Evolutionary conservation across 1,284 basidiomycete genomes (phyloP).

Genomic region (Ceratorhiza oryzae-sativae): DNA sequence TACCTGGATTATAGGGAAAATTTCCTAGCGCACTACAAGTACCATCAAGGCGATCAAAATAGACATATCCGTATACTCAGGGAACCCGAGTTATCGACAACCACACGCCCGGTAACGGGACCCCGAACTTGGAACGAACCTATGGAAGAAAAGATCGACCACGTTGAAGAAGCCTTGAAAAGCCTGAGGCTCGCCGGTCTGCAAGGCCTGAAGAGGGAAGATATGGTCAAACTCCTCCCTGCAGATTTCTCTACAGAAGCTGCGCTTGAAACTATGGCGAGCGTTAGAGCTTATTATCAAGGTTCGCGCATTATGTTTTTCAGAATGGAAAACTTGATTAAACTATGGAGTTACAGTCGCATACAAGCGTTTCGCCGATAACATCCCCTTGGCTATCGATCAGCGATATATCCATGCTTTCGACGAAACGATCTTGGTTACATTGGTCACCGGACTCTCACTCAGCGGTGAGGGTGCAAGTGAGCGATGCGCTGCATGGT

Average conservation of each 20-base stretch:
- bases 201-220: slow-evolving; percentile 18
- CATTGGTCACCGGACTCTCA: slow-evolving; percentile 54
- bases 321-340: not conserved
- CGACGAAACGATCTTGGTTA: slow-evolving; percentile 50
- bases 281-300: slow-evolving; percentile 44
- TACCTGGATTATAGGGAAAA: slow-evolving; percentile 37
- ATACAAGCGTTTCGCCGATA: slow-evolving; percentile 49
- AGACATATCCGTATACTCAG: not conserved
- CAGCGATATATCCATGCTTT: slow-evolving; percentile 55
- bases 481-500: slow-evolving; percentile 52
- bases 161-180: slow-evolving; percentile 12
- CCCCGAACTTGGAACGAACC: too few species aligned
- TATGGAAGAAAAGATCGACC: not conserved
- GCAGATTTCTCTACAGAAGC: slow-evolving; percentile 38
- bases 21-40: slow-evolving; percentile 28
- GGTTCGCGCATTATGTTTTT: slow-evolving; percentile 2
- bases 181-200: slow-evolving; percentile 24
- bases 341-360: slow-evolving; percentile 34
- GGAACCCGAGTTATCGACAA: not conserved
- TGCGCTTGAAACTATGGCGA: slow-evolving; percentile 43
- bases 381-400: slow-evolving; percentile 58
- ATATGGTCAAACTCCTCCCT: slow-evolving; percentile 41
- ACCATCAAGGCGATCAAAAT: slow-evolving; percentile 17
- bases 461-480: slow-evolving; percentile 53
- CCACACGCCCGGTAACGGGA: not conserved